phyloP scores from a whole-genome alignment of 78 protist genomes.

The Guillardia theta region DNA sequence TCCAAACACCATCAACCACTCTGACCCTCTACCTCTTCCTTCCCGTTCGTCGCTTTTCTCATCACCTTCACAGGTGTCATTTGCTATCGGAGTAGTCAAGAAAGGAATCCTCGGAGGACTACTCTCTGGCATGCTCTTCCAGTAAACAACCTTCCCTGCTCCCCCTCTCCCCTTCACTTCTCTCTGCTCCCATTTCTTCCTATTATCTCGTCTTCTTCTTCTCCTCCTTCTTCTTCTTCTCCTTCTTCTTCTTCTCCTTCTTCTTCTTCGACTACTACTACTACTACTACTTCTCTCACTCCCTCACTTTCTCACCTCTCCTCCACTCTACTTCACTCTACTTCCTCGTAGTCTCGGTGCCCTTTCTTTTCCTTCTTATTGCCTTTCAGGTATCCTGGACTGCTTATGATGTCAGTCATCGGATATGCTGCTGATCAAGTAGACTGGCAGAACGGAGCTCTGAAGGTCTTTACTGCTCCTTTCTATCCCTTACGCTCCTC shows the following conservation, averaged over 20 bases:
- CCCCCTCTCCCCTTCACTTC: background rate
- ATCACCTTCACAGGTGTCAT: background rate
- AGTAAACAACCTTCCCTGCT: background rate
- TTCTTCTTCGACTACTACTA: background rate
- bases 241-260: background rate
- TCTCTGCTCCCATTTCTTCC: background rate
- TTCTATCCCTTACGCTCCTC: background rate
- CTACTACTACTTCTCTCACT: background rate
- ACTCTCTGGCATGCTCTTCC: background rate
- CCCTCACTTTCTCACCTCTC: background rate
- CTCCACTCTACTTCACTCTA: background rate
- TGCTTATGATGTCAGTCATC: background rate
- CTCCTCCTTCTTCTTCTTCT: background rate
- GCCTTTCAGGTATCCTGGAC: background rate
- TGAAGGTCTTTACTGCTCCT: background rate
- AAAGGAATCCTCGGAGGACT: background rate
- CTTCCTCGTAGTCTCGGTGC: background rate
- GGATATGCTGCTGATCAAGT: background rate
- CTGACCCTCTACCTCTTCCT: background rate
- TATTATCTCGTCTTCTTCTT: background rate
- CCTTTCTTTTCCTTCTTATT: background rate
- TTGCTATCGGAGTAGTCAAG: background rate
- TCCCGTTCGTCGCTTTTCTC: background rate
- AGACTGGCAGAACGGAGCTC: background rate
- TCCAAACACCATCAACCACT: background rate